Percentiles rank a stretch among this genome's conserved stretches.
Evolutionary conservation across 1,139 yeast genomes (phyloP).

Genomic region (Geotrichum reessii): DNA sequence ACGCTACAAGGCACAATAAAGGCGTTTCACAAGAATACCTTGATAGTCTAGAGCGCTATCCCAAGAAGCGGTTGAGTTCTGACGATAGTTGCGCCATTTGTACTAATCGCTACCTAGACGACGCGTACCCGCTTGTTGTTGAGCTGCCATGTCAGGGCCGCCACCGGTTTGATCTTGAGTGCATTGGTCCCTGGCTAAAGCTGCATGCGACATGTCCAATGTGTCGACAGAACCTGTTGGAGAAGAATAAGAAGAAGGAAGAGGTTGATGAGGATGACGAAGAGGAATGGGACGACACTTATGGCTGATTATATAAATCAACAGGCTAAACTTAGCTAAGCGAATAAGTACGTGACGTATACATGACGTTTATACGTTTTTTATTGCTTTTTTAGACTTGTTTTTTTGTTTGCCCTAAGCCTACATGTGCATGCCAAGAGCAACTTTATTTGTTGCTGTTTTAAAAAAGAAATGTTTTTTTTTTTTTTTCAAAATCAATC

Average conservation of each 20-base stretch:
- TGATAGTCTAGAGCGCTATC: constrained; percentile 70
- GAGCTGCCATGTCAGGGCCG: constrained; percentile 64
- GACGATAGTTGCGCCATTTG: constrained; percentile 79
- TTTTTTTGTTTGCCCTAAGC: background rate
- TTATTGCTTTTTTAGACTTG: background rate
- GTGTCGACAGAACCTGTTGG: constrained; percentile 67
- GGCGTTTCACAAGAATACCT: constrained; percentile 69
- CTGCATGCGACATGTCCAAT: constrained; percentile 80
- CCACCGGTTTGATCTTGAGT: constrained; percentile 82
- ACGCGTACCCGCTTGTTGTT: constrained; percentile 74
- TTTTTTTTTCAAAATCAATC: background rate
- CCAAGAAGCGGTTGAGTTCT: constrained; percentile 45
- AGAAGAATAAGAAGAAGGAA: constrained; percentile 44
- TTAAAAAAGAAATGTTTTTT: background rate
- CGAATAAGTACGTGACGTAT: background rate
- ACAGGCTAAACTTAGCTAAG: background rate
- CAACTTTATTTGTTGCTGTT: background rate
- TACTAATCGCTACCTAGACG: constrained; percentile 63
- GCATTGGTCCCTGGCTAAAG: constrained; percentile 85
- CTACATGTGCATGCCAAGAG: background rate
- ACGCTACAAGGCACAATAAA: constrained; percentile 22
- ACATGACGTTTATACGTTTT: too few relatives aligned
- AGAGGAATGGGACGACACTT: constrained; percentile 73
- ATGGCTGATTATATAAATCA: constrained; percentile 6
- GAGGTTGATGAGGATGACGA: constrained; percentile 54